phyloP scores from a whole-genome alignment of 2,329 filamentous ascomycete species.

The Penicillium sp. region DNA sequence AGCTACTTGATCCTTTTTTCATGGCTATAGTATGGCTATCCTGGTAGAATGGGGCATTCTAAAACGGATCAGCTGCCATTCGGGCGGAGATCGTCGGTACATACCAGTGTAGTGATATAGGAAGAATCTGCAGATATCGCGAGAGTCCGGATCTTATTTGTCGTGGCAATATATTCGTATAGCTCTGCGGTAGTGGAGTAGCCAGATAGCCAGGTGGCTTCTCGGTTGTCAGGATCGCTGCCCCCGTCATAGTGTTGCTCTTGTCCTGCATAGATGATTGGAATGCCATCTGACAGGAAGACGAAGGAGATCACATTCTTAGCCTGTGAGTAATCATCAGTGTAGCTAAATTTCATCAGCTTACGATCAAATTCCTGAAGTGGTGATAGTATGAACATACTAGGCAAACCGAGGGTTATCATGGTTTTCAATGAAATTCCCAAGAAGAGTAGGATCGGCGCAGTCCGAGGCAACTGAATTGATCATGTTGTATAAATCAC shows the following conservation, averaged over 20 bases:
- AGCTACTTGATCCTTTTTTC: conserved; percentile 43
- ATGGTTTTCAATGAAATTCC: conserved; percentile 62
- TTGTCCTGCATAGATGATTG: conserved; percentile 67
- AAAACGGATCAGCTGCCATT: conserved; percentile 29
- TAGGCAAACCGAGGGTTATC: conserved; percentile 58
- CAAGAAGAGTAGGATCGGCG: conserved; percentile 50
- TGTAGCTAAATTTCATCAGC: conserved; percentile 21
- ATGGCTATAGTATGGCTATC: conserved; percentile 47
- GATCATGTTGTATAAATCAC: conserved; percentile 36
- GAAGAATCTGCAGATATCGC: conserved; percentile 38
- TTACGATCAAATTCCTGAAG: not conserved
- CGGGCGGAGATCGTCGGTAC: not conserved
- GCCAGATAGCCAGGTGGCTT: conserved; percentile 58
- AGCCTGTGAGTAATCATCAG: conserved; percentile 45
- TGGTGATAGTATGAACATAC: conserved; percentile 9
- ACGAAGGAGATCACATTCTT: conserved; percentile 64
- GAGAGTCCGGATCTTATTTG: conserved; percentile 54
- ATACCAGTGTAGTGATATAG: conserved; percentile 27
- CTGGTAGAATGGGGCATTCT: conserved; percentile 45
- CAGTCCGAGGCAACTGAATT: conserved; percentile 35
- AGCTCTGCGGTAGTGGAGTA: conserved; percentile 51
- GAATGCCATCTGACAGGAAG: conserved; percentile 61
- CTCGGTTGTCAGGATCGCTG: conserved; percentile 53
- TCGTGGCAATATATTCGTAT: conserved; percentile 49
- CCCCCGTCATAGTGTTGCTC: conserved; percentile 62